Evolutionary conservation across 2,329 filamentous ascomycete species (phyloP), one percentile per base, ranked within the genome.

Genomic region (Stachybotrys elegans): DNA sequence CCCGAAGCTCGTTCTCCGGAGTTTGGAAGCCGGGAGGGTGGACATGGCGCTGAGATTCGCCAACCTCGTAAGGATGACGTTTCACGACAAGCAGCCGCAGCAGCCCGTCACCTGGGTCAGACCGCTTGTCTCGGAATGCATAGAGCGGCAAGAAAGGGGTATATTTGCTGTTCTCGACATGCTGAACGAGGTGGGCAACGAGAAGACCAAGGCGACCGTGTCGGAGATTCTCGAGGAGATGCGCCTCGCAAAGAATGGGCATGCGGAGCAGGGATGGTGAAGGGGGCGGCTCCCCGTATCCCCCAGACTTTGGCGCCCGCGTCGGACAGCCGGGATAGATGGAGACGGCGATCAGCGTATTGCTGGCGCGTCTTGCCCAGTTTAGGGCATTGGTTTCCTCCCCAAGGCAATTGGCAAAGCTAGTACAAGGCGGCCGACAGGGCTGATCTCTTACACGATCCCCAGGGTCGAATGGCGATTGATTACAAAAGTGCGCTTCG

Each of bases 11-110:
- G 59, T 66, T 22, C 31, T 51, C 6, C 54, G 53, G 2, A 66
- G 61, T 36, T 52, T 57, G 4, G 44, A 59, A 22, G 44, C 43
- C 5, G 55, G 51, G 3, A 61, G 66, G 38, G 48, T 63, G 37
- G 59, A 65, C 37, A 38, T 67, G 13, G 66, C 63, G 2, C 61
- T 66, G 29, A 57, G 56, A n/a, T 60, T 63, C 37, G 56, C 58
- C 13, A 39, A 38, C 6, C 48, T 50, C 40, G 49, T 46, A n/a
- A 45, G 54, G 32, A 37, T 37, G 16, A 14, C 40, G 20, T 32
- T 20, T 17, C n/a, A 41, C 34, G 16, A 31, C 11, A 23, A 27
- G 12, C 40, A 41, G 5, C 27, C 31, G 23, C 11, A 48, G 48
- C 47, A 43, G 21, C 35, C 42, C 2, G 40, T 55, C 6, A 34